Conservation (phyloP, 371 early-diverging fungal genomes). For the Chytridium lagenaria region DNA sequence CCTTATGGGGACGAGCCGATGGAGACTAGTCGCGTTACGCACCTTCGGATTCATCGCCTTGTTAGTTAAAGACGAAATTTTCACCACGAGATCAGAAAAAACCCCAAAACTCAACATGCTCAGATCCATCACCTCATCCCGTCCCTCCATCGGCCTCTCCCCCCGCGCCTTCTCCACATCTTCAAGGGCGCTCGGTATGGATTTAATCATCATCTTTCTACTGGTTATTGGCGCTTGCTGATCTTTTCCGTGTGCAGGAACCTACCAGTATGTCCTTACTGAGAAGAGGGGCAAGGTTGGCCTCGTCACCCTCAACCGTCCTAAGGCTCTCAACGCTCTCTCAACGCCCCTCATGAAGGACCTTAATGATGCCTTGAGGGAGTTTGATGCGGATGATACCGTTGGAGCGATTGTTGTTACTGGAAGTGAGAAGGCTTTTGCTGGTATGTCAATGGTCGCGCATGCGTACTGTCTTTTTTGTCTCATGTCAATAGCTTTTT, state of each 20-base stretch:
- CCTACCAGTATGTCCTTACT: conserved; percentile 70
- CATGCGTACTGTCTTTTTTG: background rate
- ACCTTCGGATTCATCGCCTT: too few species aligned
- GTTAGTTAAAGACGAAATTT: too few species aligned
- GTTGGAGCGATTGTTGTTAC: conserved; percentile 95
- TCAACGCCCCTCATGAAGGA: conserved; percentile 90
- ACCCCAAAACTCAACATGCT: too few species aligned
- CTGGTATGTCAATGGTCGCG: conserved; percentile 62
- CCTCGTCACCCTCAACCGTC: conserved; percentile 89
- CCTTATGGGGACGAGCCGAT: too few species aligned
- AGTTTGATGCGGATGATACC: conserved; percentile 75
- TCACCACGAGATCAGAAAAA: too few species aligned
- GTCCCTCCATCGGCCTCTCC: background rate
- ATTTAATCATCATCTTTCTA: background rate
- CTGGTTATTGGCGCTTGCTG: background rate
- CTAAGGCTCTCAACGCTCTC: conserved; percentile 97
- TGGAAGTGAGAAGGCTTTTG: conserved; percentile 95
- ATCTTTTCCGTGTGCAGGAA: background rate
- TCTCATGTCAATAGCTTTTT: conserved; percentile 16
- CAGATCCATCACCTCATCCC: conserved; percentile 1
- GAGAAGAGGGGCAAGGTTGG: conserved; percentile 87
- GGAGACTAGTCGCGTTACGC: too few species aligned
- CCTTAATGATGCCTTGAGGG: conserved; percentile 85
- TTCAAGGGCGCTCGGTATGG: conserved; percentile 5
- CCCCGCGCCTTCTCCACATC: conserved; percentile 6